Conservation (phyloP, 1,284 basidiomycete species). For the Cutaneotrichosporon sp. region DNA sequence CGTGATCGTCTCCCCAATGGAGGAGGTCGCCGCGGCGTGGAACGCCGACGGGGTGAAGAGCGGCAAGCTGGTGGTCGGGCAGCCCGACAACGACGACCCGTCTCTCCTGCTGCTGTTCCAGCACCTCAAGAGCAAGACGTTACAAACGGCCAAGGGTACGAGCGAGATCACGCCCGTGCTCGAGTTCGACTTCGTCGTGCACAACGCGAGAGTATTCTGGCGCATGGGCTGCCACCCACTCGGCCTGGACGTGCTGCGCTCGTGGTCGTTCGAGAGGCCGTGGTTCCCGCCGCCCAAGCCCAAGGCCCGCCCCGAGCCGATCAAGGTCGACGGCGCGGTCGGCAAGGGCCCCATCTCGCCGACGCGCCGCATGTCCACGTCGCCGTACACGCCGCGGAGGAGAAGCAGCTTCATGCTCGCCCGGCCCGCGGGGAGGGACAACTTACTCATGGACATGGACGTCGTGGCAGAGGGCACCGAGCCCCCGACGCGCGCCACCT, state of each 20-base stretch:
- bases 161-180: slow-evolving; percentile 81
- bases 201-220: slow-evolving; percentile 86
- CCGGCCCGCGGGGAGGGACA: slow-evolving; percentile 62
- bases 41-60: slow-evolving; percentile 8
- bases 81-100: slow-evolving; percentile 87
- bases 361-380: slow-evolving; percentile 3
- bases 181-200: slow-evolving; percentile 91
- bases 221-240: slow-evolving; percentile 94
- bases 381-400: slow-evolving; percentile 23
- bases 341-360: slow-evolving; percentile 1
- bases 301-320: slow-evolving; percentile 10
- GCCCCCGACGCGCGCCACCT: slow-evolving; percentile 62
- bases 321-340: background rate
- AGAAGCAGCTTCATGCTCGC: slow-evolving; percentile 61
- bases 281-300: slow-evolving; percentile 38
- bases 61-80: slow-evolving; percentile 63
- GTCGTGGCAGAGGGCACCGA: slow-evolving; percentile 55
- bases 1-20: slow-evolving; percentile 49
- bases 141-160: slow-evolving; percentile 88
- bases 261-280: slow-evolving; percentile 87
- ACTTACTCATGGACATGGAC: slow-evolving; percentile 84
- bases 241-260: slow-evolving; percentile 78
- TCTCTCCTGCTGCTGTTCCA: slow-evolving; percentile 84
- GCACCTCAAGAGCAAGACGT: slow-evolving; percentile 82
- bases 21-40: slow-evolving; percentile 38